Conservation (phyloP, 129 eudicot genomes). For the Lactuca sativa region DNA sequence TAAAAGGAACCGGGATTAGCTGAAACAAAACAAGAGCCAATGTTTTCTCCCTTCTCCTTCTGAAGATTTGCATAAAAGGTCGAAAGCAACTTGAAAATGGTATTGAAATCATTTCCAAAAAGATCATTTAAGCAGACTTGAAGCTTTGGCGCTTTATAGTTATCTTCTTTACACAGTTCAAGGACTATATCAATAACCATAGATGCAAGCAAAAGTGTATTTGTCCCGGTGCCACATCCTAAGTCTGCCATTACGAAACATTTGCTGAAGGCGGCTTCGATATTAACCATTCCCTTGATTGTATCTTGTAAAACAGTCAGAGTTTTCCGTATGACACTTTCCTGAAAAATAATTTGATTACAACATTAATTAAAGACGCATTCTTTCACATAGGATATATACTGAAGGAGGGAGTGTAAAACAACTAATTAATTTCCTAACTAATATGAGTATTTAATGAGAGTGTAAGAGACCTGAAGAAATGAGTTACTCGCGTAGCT, state of each 20-base stretch:
- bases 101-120: conserved; percentile 31
- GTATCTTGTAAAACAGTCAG: conserved; percentile 20
- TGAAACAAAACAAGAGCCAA: conserved; percentile 40
- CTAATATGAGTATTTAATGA: neutral
- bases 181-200: conserved; percentile 23
- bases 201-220: conserved; percentile 30
- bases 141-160: conserved; percentile 5
- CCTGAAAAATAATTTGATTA: conserved; percentile 8
- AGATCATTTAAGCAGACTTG: conserved; percentile 40
- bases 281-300: conserved; percentile 20
- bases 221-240: conserved; percentile 38
- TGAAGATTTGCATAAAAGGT: conserved; percentile 2
- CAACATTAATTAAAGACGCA: neutral
- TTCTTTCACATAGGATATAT: too few relatives aligned
- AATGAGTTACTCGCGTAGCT: conserved; percentile 26
- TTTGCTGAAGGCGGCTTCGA: neutral
- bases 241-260: conserved; percentile 32
- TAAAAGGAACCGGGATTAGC: conserved; percentile 49
- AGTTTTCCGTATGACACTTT: conserved; percentile 12
- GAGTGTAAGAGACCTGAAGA: conserved; percentile 20
- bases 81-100: conserved; percentile 31
- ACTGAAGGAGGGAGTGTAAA: neutral
- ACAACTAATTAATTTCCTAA: neutral
- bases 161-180: neutral
- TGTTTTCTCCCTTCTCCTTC: conserved; percentile 22